Conservation (phyloP, 257 asterid genomes). For the Fraxinus excelsior region DNA sequence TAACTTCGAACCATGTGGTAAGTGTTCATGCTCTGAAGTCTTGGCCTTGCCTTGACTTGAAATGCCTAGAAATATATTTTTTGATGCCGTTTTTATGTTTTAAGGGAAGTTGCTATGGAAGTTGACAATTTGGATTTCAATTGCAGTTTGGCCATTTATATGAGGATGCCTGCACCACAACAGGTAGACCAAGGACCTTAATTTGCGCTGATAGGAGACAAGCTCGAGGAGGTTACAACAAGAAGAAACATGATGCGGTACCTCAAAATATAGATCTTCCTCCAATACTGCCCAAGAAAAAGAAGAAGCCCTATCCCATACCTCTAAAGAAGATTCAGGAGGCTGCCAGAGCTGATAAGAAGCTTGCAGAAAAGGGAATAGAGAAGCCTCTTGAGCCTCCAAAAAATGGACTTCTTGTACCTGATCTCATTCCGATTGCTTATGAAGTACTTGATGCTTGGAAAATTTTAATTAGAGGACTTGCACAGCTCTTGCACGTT, state of each 20-base stretch:
- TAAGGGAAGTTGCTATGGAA: constrained; percentile 15
- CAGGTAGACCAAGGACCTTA: constrained; percentile 34
- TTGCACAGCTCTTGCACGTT: constrained; percentile 65
- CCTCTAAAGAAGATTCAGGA: constrained; percentile 73
- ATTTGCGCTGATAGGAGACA: constrained; percentile 44
- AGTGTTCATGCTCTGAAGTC: constrained; percentile 3
- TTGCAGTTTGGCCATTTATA: constrained; percentile 48
- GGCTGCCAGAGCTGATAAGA: constrained; percentile 79
- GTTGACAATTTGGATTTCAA: constrained; percentile 34
- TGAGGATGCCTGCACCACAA: constrained; percentile 31
- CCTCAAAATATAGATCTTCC: constrained; percentile 89
- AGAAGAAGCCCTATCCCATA: constrained; percentile 87
- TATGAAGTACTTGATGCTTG: constrained; percentile 72
- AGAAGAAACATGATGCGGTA: constrained; percentile 41
- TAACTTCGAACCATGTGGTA: neutral
- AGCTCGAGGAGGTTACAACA: constrained; percentile 33
- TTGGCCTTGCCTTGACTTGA: constrained; percentile 9
- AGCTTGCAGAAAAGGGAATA: constrained; percentile 79
- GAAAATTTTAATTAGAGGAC: constrained; percentile 78
- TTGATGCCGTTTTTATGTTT: neutral
- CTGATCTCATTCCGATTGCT: constrained; percentile 72
- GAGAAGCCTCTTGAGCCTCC: constrained; percentile 93
- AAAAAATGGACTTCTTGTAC: constrained; percentile 71
- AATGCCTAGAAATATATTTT: constrained; percentile 1
- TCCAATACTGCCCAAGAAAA: constrained; percentile 61